Evolutionary conservation across 2,329 filamentous ascomycete species (phyloP), one percentile per base, ranked within the genome.

Genomic region (Colletotrichum sp.): DNA sequence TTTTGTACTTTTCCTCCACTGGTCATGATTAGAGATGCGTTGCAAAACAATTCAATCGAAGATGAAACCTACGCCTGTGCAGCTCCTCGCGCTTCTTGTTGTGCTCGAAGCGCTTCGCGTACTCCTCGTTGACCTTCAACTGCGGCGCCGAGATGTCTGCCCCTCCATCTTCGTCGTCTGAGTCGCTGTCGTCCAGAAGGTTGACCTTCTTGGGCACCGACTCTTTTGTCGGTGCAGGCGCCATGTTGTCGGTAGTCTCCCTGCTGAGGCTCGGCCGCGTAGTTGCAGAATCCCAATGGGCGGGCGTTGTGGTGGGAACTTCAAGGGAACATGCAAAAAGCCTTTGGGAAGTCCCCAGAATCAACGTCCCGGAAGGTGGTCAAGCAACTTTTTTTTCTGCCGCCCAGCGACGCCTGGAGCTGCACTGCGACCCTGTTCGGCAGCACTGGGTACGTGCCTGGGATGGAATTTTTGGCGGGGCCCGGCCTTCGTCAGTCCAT

Each of bases 21-120:
- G 21, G 5, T 12, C 12, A 27, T 24, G 5, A 54, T 67, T 21
- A 59, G 47, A 68, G 61, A 24, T n/a, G 6, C 67, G 36, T 59
- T 4, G 21, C 15, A 16, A 12, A n/a, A 5, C 7, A 24, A n/a
- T 58, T 6, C 29, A 21, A 24, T 8, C 51, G 8, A 9, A 9
- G 36, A 1, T 24, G 47, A 18, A 33, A 84, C 90, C 79, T 80
- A 94, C 93, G 83, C 80, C 90, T 89, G 18, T 95, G 93, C 76
- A 92, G 86, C 82, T 99, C 97, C 81, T 98, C 96, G 72, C 96
- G 91, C 86, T 98, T 98, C 87, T 98, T 98, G 86, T 99, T 99
- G 85, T 98, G 90, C 83, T 99, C 97, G 79, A 98, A 98, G 54
- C 95, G 90, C 78, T 90, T 91, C 57, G 97, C 97, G 83, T 93